Evolutionary conservation across 1,139 yeast genomes (phyloP).

Genomic region (Meyerozyma guilliermondii): DNA sequence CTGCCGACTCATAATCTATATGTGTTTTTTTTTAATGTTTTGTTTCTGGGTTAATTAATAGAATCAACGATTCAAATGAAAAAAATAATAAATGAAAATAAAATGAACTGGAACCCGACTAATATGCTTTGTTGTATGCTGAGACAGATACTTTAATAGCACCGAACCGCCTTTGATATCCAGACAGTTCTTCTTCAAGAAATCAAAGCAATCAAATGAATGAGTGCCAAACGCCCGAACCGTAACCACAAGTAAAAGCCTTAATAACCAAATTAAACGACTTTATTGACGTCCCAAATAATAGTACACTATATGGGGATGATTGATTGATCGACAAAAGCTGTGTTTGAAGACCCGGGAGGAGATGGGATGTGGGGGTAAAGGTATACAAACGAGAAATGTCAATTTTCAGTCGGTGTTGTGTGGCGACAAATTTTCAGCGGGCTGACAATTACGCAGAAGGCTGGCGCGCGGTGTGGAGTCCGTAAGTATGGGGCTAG

Average conservation of each 20-base stretch:
- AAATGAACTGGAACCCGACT: constrained; percentile 1
- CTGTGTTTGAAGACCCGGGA: not conserved
- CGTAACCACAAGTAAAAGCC: not conserved
- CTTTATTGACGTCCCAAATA: not conserved
- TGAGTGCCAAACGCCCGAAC: constrained; percentile 16
- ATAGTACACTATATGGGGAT: not conserved
- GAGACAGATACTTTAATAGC: not conserved
- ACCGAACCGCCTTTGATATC: not conserved
- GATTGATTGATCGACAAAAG: constrained; percentile 1
- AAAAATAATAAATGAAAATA: not conserved
- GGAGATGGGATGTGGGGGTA: not conserved
- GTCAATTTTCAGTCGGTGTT: not conserved
- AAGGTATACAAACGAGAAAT: constrained; percentile 1
- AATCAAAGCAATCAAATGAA: constrained; percentile 19
- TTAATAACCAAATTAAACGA: not conserved
- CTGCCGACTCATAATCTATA: constrained; percentile 40
- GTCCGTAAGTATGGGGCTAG: not conserved
- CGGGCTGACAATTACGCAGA: constrained; percentile 2
- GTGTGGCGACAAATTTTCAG: constrained; percentile 3
- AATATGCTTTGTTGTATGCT: not conserved
- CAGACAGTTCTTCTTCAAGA: not conserved
- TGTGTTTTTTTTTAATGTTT: constrained; percentile 6
- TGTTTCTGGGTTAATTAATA: constrained; percentile 3
- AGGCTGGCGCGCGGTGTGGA: not conserved
- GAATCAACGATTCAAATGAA: constrained; percentile 3